A percentile compares a stretch with the other conserved stretches of the same genome.
Evolutionary conservation across 768 basidiomycete species (phyloP).

Genomic region (Tricholoma terreum): DNA sequence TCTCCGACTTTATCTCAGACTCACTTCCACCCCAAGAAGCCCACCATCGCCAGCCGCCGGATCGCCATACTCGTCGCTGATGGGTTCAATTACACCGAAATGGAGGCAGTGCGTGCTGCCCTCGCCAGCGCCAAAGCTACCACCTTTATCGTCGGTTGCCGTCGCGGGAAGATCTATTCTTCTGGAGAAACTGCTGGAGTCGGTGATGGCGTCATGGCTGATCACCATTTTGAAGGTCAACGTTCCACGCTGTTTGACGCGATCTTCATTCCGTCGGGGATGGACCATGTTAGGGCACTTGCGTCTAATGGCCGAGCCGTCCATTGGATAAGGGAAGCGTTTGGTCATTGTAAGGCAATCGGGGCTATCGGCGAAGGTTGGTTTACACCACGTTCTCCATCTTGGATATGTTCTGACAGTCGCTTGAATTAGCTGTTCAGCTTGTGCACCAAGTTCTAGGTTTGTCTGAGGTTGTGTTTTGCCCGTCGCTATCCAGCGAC

Average conservation of each 20-base stretch:
- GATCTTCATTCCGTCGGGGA: constrained; percentile 72
- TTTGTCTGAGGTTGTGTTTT: constrained; percentile 46
- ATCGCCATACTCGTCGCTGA: constrained; percentile 77
- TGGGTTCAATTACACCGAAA: constrained; percentile 63
- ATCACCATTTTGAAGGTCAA: constrained; percentile 76
- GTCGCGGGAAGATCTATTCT: constrained; percentile 51
- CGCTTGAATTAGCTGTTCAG: constrained; percentile 36
- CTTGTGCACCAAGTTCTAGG: constrained; percentile 46
- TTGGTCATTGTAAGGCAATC: constrained; percentile 83
- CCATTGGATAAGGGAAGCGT: constrained; percentile 85
- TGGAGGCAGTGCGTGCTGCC: constrained; percentile 54
- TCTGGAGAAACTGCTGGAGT: constrained; percentile 20
- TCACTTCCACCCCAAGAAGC: constrained; percentile 49
- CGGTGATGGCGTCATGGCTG: constrained; percentile 40
- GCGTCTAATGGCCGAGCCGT: constrained; percentile 62
- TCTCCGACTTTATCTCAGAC: constrained; percentile 58
- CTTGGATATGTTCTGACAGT: background rate
- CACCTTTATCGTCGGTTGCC: constrained; percentile 63
- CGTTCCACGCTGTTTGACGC: constrained; percentile 86
- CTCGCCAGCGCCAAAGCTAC: constrained; percentile 53
- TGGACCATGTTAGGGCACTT: constrained; percentile 54
- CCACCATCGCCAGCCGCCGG: constrained; percentile 62
- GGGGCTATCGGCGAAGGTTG: constrained; percentile 70
- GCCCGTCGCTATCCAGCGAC: constrained; percentile 28
- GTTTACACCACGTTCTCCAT: constrained; percentile 2